Evolutionary conservation across 192 early-diverging fungal species (phyloP), one percentile per base, ranked within the genome.

Genomic region (Phycomyces blakesleeanus): DNA sequence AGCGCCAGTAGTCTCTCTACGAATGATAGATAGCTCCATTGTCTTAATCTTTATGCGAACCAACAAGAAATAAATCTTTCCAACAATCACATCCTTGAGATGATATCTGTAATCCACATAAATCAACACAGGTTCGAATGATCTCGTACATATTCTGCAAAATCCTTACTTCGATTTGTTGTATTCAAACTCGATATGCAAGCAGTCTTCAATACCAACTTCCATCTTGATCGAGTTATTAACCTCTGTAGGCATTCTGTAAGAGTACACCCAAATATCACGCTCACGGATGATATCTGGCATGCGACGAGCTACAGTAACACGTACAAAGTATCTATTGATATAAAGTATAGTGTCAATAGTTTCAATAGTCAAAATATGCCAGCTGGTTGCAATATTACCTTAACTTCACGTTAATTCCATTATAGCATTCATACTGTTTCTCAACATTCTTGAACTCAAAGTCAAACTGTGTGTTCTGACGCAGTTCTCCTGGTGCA

Each of bases 361-460:
- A 58, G 29, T 7, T 20, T n/a, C 37, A 7, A 15, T 52, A 10
- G 5, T 44, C 11, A 50, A 44, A 39, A 41, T 15, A 7, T 8
- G 15, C 25, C n/a, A n/a, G 11, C 12, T 21, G 8, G 27, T 38
- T 34, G 5, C 51, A 41, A 47, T 24, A 54, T 58, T 71, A 87
- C 79, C 92, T 82, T 68, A 99, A 82, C 76, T 97, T 96, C 47
- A 96, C 96, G 63, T 99, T 98, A 71, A 97, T 97, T 29, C 97
- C 97, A 73, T 90, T 90, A 69, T 98, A 99, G 71, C 91, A 90
- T 72, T 99, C 97, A 61, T 89, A 99, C 75, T 95, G 96, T 78
- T 99, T 99, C 73, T 98, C 96, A n/a, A 99, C 93, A 67, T 95
- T 95, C 69, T 97, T 97, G 71, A 99, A 99, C 74, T 97, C 93